Evolutionary conservation across 83 land plant genomes (phyloP).

Genomic region (Picea mariana): DNA sequence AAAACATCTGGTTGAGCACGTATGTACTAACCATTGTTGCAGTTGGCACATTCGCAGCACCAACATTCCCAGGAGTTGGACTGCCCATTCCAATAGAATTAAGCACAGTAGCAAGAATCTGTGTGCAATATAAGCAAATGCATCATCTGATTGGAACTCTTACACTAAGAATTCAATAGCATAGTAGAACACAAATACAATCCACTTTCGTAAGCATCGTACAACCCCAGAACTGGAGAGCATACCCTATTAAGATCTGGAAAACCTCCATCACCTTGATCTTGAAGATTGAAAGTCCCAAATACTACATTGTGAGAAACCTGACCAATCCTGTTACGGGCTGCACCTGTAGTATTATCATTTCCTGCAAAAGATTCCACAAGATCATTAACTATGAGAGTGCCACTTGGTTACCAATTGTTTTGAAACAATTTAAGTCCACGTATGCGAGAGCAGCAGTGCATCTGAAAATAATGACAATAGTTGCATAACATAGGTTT

Average conservation of each 20-base stretch:
- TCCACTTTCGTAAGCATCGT: not conserved
- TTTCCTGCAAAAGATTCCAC: conserved; percentile 24
- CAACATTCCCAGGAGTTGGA: conserved; percentile 23
- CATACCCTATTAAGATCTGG: conserved; percentile 57
- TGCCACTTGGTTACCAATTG: not conserved
- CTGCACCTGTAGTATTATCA: conserved; percentile 31
- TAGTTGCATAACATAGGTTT: not conserved
- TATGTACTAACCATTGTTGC: not conserved
- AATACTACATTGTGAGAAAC: conserved; percentile 62
- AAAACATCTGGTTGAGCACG: not conserved
- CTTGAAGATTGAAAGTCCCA: conserved; percentile 63
- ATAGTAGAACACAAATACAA: not conserved
- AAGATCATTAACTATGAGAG: not conserved
- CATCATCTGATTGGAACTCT: not conserved
- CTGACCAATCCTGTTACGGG: conserved; percentile 55
- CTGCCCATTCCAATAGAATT: conserved; percentile 56
- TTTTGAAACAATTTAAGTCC: not conserved
- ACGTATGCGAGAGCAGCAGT: not conserved
- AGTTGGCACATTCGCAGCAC: conserved; percentile 15
- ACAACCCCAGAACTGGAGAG: not conserved
- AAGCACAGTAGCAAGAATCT: conserved; percentile 58
- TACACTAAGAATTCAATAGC: not conserved
- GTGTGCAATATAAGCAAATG: not conserved
- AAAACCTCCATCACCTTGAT: conserved; percentile 47
- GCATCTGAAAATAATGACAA: not conserved